Evolutionary conservation across 164 flowering plant genomes (phyloP), one percentile per base, ranked within the genome.

Genomic region (Berberis thunbergii): DNA sequence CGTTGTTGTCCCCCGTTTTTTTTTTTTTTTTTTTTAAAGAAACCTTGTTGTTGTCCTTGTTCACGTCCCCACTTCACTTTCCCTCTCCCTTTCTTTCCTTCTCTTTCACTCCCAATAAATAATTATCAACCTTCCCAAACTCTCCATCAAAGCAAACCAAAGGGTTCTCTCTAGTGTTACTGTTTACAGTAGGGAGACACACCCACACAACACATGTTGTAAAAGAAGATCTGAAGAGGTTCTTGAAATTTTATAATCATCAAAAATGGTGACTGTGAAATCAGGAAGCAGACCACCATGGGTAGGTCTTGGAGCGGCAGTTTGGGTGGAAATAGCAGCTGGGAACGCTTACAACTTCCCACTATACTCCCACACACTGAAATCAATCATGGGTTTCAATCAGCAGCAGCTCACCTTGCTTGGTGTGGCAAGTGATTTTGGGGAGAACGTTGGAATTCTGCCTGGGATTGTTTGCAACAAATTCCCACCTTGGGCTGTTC

Each of bases 351-450:
- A 81, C 73, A 84, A 58, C 59, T 89, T 89, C 64, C 94, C 94
- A 4, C 84, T 87, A 40, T 87, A 89, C 61, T 86, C 96, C 1
- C 86, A 73, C 54, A 74, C 91, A 1, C 70, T 89, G 45, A 89
- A 89, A 76, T 83, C 91, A 0, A 85, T 81, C 46, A 67, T 89
- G 73, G 96, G 96, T 45, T 87, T 81, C 59, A 83, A 45, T 64
- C 96, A 89, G 57, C 81, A 76, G 49, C 91, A 89, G 83, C 71
- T 89, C 1, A 82, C 96, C 7, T 73, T 89, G 71, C 83, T 89
- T 48, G 96, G 89, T 0, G 94, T 89, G 2, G 96, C 94, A 12
- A 87, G 84, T 66, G 96, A 89, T 64, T 72, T 89, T 12, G 96
- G 96, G 0, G 93, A 86, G 61, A 89, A 85, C 63, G 78, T 85